These are phyloP conservation scores for Dictyostelium capitatum DNA, from an alignment of 78 protist genomes.

Conservation along the genomic window DNA sequence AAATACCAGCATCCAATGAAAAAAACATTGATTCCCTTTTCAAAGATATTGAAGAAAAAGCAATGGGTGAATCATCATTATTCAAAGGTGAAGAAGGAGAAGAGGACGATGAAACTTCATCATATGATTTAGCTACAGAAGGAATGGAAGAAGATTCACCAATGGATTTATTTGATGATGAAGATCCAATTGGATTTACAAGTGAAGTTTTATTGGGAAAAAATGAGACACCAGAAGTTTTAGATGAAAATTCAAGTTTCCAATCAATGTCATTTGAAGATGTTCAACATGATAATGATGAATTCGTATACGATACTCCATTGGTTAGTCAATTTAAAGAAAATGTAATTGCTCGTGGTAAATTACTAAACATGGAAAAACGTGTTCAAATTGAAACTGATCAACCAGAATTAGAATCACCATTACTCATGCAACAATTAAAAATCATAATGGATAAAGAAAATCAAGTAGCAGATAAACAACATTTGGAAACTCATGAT, in stretches of 20 bases:
- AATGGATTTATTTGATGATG: too few relatives aligned
- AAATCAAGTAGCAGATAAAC: neutral
- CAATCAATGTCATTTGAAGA: neutral
- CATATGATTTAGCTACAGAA: neutral
- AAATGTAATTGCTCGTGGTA: neutral
- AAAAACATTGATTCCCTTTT: too few relatives aligned
- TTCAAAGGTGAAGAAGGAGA: too few relatives aligned
- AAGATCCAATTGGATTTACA: too few relatives aligned
- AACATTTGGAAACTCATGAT: neutral
- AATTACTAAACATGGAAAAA: neutral
- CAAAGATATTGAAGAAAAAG: too few relatives aligned
- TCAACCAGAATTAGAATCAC: neutral
- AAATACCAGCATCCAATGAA: too few relatives aligned
- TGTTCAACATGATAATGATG: neutral
- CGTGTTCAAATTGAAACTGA: neutral
- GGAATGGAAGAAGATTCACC: neutral
- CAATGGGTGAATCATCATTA: too few relatives aligned
- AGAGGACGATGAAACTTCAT: too few relatives aligned
- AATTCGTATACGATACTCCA: neutral
- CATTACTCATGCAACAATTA: neutral
- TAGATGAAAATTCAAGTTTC: neutral
- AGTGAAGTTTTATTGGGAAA: neutral
- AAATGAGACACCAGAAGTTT: neutral
- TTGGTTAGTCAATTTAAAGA: neutral
- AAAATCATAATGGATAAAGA: neutral